Evolutionary conservation across 2,329 filamentous ascomycete species (phyloP).

Genomic region (Talaromyces sp.): DNA sequence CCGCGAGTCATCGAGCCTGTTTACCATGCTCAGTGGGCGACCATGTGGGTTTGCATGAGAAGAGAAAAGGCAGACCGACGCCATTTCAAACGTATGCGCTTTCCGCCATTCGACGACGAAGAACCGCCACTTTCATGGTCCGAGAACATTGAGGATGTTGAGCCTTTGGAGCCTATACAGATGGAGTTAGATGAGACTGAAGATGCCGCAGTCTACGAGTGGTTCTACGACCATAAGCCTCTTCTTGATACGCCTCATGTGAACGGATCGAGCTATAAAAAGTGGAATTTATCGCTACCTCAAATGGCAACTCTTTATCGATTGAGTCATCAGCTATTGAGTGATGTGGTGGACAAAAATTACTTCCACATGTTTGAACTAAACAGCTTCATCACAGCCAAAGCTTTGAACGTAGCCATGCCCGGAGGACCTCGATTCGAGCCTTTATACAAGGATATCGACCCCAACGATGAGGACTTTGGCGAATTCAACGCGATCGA

Average conservation of each 20-base stretch:
- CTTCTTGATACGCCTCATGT: constrained; percentile 89
- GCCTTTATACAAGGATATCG: constrained; percentile 95
- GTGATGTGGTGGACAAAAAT: constrained; percentile 90
- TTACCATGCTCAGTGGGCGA: constrained; percentile 97
- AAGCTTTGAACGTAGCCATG: constrained; percentile 93
- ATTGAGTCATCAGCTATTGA: constrained; percentile 83
- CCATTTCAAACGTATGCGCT: constrained; percentile 98
- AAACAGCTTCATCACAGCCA: constrained; percentile 91
- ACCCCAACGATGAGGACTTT: constrained; percentile 98
- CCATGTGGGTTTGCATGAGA: constrained; percentile 99
- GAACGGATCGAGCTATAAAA: constrained; percentile 94
- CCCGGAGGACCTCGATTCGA: constrained; percentile 97
- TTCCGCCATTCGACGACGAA: constrained; percentile 97
- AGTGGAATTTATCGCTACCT: constrained; percentile 85
- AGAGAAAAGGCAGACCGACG: constrained; percentile 94
- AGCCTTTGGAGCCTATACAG: constrained; percentile 95
- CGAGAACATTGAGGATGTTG: constrained; percentile 97
- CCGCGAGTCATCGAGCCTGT: constrained; percentile 96
- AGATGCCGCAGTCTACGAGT: constrained; percentile 86
- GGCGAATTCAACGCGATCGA: constrained; percentile 99
- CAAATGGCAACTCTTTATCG: constrained; percentile 97
- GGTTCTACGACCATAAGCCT: constrained; percentile 95
- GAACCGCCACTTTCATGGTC: constrained; percentile 97
- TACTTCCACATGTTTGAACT: constrained; percentile 98
- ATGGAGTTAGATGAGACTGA: constrained; percentile 96